Percentiles rank a stretch among this genome's conserved stretches.
Conservation (phyloP, 164 flowering plant genomes). For the Chimonanthus praecox region DNA sequence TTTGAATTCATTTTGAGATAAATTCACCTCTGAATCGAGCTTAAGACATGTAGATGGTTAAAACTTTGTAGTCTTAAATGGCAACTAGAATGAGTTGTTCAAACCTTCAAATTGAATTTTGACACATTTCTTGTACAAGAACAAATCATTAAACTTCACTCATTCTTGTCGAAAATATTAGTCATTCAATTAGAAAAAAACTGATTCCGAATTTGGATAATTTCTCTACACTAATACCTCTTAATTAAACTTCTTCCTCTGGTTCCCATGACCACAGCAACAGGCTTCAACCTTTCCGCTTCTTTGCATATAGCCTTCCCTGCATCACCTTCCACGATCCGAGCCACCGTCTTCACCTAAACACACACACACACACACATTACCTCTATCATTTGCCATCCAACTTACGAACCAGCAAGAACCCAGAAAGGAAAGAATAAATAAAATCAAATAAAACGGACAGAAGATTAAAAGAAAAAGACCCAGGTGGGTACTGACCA, state of each 20-base stretch:
- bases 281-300: constrained; percentile 79
- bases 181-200: neutral
- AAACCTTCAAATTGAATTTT: neutral
- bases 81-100: neutral
- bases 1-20: no score
- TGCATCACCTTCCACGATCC: constrained; percentile 83
- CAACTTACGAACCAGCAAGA: neutral
- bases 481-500: constrained; percentile 39
- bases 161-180: neutral
- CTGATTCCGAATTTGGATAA: no score
- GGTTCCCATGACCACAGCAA: constrained; percentile 86
- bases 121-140: neutral
- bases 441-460: neutral
- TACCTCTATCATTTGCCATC: no score
- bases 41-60: neutral
- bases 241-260: constrained; percentile 71
- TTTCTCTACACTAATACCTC: constrained; percentile 33
- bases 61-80: neutral
- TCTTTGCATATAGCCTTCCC: constrained; percentile 85
- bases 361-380: neutral
- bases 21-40: no score
- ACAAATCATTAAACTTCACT: neutral
- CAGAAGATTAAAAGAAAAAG: neutral
- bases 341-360: constrained; percentile 62
- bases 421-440: neutral